These are phyloP conservation scores for Davidsoniella neocaledoniae DNA, from an alignment of 2,329 filamentous ascomycete genomes.

Conservation along the genomic window DNA sequence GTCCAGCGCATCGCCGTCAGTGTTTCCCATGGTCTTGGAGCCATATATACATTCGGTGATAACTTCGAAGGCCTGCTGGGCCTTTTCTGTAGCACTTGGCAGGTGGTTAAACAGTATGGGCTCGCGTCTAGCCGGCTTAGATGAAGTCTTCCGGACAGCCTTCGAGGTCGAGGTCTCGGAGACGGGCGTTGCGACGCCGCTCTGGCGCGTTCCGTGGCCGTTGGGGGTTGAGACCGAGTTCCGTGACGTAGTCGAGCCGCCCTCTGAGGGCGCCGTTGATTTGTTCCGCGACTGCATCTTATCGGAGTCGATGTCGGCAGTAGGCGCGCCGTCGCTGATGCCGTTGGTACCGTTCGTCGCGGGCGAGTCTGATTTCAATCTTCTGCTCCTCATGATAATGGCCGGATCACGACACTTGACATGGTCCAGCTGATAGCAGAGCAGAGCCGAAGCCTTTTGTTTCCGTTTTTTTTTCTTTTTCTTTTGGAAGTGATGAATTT, in stretches of 20 bases:
- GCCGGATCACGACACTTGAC: conserved; percentile 3
- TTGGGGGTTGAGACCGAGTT: conserved; percentile 24
- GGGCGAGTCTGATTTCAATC: conserved; percentile 1
- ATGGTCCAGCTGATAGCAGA: not conserved
- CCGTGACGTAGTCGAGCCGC: conserved; percentile 25
- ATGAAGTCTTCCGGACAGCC: conserved; percentile 54
- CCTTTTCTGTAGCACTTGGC: conserved; percentile 62
- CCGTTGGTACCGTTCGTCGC: not conserved
- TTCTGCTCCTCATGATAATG: conserved; percentile 8
- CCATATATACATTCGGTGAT: conserved; percentile 81
- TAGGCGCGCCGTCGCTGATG: not conserved
- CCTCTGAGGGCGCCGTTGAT: conserved; percentile 1
- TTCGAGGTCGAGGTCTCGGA: conserved; percentile 36
- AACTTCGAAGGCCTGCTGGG: conserved; percentile 59
- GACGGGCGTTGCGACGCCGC: conserved; percentile 31
- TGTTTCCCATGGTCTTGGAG: conserved; percentile 77
- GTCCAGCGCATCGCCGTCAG: conserved; percentile 78
- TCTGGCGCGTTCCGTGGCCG: conserved; percentile 25
- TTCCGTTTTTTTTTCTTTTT: not conserved
- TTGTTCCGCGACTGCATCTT: conserved; percentile 1
- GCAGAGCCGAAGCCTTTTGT: not conserved
- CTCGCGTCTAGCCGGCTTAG: conserved; percentile 48
- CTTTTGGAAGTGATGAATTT: not conserved
- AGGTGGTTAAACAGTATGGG: conserved; percentile 55
- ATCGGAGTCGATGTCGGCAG: not conserved